Base-by-base conservation (phyloP, 2,329 filamentous ascomycete genomes). In the Aplosporella prunicola region DNA sequence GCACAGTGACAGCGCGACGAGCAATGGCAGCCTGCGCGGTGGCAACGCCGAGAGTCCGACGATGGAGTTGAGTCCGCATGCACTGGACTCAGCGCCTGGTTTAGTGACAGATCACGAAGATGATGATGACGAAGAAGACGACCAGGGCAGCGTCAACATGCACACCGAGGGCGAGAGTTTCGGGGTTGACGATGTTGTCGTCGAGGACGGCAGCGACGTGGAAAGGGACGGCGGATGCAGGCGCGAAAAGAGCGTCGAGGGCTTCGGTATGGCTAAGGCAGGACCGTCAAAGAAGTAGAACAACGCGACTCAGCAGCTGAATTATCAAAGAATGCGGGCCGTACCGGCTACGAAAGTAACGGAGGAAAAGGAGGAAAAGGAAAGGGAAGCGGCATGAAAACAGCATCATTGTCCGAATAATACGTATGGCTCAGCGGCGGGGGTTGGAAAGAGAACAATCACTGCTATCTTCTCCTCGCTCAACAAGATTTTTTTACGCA, bases 21-120 rank as follows among this genome's bases (percentile, higher is more conserved):
- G 38, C 26, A n/a, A n/a, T n/a, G n/a, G n/a, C n/a, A 35, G 32
- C 20, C 14, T 23, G n/a, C 26, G 26, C 13, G 38, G 38, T 16
- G 38, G 38, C 15, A 35, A 17, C 8, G 15, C 25, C 17, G 37
- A 34, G 20, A 33, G 30, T n/a, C 38, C 38, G 16, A 35, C 56
- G 27, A 50, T 58, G 45, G 60, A 61, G 28, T 56, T 68, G 42
- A 66, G 62, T 43, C 67, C 67, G 20, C 57, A 68, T 41, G 63
- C 64, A 2, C 60, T 62, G 37, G 66, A 69, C 49, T 67, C 62
- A 47, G 66, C 66, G 35, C 67, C 67, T 11, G 67, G 66, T 16
- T 51, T 70, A 43, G 63, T 69, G 23, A 67, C 63, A 45, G 67
- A 70, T 43, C 63, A 67, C 48, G 66, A 69, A 39, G 67, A 66